These are phyloP conservation scores for Geotrichum klebahnii DNA, from an alignment of 1,139 yeast species.

Conservation along the genomic window DNA sequence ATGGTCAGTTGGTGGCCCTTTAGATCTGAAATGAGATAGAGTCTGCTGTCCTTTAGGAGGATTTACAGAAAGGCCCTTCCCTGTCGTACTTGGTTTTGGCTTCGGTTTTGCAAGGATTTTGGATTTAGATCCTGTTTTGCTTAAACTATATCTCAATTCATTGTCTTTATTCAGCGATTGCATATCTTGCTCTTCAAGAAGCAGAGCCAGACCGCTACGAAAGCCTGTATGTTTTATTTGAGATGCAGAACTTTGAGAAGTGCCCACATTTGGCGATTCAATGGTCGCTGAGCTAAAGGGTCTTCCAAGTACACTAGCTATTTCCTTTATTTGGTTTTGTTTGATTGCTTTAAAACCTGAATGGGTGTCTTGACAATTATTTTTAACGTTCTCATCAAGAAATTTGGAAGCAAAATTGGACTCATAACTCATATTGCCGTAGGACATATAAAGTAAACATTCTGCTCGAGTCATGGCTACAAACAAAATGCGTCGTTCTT, in stretches of 20 bases:
- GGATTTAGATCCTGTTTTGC: no score
- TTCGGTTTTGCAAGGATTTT: no score
- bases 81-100: no score
- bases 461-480: slow-evolving; percentile 77
- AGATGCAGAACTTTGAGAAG: neutral
- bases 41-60: no score
- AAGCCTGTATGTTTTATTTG: slow-evolving; percentile 8
- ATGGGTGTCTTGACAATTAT: neutral
- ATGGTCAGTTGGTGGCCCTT: no score
- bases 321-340: neutral
- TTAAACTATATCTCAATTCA: no score
- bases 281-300: neutral
- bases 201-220: slow-evolving; percentile 12
- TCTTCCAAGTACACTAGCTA: neutral
- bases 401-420: neutral
- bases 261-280: neutral
- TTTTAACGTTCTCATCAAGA: neutral
- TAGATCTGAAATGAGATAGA: no score
- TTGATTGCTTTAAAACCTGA: neutral
- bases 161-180: neutral
- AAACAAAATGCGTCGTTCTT: slow-evolving; percentile 75
- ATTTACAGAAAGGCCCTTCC: no score
- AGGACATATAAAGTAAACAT: slow-evolving; percentile 10
- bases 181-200: slow-evolving; percentile 3
- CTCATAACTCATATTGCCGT: neutral